phyloP scores from a whole-genome alignment of 495 filamentous ascomycete genomes.

The Penicillium mononematosum region DNA sequence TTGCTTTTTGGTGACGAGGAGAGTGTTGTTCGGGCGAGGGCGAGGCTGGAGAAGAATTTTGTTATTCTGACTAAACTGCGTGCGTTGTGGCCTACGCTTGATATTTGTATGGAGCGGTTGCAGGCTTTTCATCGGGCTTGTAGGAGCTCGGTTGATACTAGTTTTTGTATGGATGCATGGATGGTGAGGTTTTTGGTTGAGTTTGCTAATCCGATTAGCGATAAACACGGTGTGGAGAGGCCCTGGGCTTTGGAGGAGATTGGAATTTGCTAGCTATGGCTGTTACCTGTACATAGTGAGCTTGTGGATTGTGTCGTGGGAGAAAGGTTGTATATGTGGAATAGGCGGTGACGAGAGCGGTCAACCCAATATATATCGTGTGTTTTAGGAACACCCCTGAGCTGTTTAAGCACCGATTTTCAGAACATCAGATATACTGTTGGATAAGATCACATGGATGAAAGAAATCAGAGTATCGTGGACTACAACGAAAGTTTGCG shows the following conservation, averaged over 20 bases:
- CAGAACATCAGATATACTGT: background rate
- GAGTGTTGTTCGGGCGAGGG: slow-evolving; percentile 22
- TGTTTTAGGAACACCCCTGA: background rate
- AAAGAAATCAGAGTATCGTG: background rate
- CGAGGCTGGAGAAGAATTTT: slow-evolving; percentile 42
- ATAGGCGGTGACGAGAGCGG: background rate
- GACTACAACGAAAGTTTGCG: slow-evolving; percentile 35
- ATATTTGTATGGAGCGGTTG: slow-evolving; percentile 33
- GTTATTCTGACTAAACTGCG: slow-evolving; percentile 33
- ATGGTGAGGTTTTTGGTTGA: slow-evolving; percentile 41
- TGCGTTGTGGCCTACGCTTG: slow-evolving; percentile 38
- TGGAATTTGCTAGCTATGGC: background rate
- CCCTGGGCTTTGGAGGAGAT: slow-evolving; percentile 9
- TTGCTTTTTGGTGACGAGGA: slow-evolving; percentile 33
- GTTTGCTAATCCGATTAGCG: slow-evolving; percentile 21
- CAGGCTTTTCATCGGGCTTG: slow-evolving; percentile 41
- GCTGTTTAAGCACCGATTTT: background rate
- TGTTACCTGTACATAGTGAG: no score
- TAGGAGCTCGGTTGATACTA: slow-evolving; percentile 27
- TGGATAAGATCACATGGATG: background rate
- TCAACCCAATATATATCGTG: background rate
- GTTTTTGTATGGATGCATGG: slow-evolving; percentile 42
- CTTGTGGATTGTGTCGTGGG: no score
- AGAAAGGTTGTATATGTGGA: no score
- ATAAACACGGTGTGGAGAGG: background rate